Evolutionary conservation across 2,329 filamentous ascomycete genomes (phyloP).

Genomic region (Exophiala bonariae): DNA sequence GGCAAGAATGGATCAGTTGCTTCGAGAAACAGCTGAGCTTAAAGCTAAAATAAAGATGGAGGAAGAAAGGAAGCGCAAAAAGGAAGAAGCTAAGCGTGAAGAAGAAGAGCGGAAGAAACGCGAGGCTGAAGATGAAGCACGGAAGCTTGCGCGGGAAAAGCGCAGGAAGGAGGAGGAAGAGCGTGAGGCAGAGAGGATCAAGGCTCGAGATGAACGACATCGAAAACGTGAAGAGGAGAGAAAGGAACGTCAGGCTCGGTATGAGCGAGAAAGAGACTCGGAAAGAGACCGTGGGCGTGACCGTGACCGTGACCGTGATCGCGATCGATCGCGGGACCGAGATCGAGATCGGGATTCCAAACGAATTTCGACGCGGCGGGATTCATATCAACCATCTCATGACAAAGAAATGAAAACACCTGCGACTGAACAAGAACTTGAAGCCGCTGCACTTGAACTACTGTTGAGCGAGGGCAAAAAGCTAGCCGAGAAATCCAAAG

Average conservation of each 20-base stretch:
- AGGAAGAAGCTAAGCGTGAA: conserved; percentile 41
- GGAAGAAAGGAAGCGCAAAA: conserved; percentile 38
- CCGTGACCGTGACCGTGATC: conserved; percentile 33
- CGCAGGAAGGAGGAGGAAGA: conserved; percentile 54
- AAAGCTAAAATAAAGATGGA: conserved; percentile 46
- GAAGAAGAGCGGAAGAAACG: conserved; percentile 44
- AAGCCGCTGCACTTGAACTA: conserved; percentile 55
- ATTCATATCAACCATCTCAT: conserved; percentile 32
- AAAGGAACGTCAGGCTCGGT: conserved; percentile 38
- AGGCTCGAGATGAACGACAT: conserved; percentile 49
- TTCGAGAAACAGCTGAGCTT: conserved; percentile 51
- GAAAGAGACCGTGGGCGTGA: conserved; percentile 30
- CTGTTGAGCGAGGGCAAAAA: conserved; percentile 57
- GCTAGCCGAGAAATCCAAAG: conserved; percentile 52
- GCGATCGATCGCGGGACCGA: conserved; percentile 37
- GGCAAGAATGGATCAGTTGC: conserved; percentile 49
- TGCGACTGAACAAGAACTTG: conserved; percentile 56
- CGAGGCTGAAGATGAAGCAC: conserved; percentile 46
- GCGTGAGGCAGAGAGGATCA: conserved; percentile 53
- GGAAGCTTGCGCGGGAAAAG: conserved; percentile 51
- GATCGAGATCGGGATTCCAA: conserved; percentile 32
- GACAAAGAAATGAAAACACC: conserved; percentile 35
- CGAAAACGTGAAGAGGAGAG: conserved; percentile 47
- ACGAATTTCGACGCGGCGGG: conserved; percentile 33
- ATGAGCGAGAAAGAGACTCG: conserved; percentile 32